These are phyloP conservation scores for Sequoia sempervirens DNA, from an alignment of 75 land plant genomes.

Conservation along the genomic window DNA sequence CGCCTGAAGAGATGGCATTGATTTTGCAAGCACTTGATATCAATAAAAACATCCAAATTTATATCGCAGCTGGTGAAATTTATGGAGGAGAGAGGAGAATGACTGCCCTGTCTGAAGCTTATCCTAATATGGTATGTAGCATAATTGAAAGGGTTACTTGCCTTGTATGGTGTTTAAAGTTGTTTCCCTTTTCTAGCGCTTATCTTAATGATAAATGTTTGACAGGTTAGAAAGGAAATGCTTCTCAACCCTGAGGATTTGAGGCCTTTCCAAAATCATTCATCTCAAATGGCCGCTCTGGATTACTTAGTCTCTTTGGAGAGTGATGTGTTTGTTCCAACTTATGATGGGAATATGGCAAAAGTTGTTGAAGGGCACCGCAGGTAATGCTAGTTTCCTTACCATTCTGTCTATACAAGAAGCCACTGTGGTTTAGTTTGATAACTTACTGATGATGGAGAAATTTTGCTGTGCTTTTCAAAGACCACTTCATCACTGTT, in stretches of 20 bases:
- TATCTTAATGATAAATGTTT: neutral
- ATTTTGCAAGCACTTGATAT: slow-evolving; percentile 40
- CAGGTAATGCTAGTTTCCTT: slow-evolving; percentile 19
- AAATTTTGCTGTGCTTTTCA: neutral
- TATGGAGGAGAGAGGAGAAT: slow-evolving; percentile 47
- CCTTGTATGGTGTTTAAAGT: neutral
- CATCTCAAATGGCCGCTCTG: slow-evolving; percentile 55
- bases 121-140: slow-evolving; percentile 41
- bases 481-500: neutral
- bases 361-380: slow-evolving; percentile 62
- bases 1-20: slow-evolving; percentile 53
- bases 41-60: slow-evolving; percentile 30
- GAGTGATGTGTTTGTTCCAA: slow-evolving; percentile 63
- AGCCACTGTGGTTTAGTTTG: neutral
- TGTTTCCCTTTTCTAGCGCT: neutral
- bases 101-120: slow-evolving; percentile 30
- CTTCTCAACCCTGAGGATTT: slow-evolving; percentile 36
- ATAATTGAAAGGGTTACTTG: neutral
- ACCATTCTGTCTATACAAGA: slow-evolving; percentile 33
- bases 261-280: slow-evolving; percentile 42
- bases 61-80: slow-evolving; percentile 61
- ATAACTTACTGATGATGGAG: neutral
- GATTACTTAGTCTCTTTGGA: slow-evolving; percentile 56
- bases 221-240: slow-evolving; percentile 52
- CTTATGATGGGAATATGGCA: slow-evolving; percentile 71